Percentiles rank a stretch among this genome's conserved stretches.
These are phyloP conservation scores for Geum urbanum DNA, from an alignment of 306 rosid genomes.

Conservation along the genomic window DNA sequence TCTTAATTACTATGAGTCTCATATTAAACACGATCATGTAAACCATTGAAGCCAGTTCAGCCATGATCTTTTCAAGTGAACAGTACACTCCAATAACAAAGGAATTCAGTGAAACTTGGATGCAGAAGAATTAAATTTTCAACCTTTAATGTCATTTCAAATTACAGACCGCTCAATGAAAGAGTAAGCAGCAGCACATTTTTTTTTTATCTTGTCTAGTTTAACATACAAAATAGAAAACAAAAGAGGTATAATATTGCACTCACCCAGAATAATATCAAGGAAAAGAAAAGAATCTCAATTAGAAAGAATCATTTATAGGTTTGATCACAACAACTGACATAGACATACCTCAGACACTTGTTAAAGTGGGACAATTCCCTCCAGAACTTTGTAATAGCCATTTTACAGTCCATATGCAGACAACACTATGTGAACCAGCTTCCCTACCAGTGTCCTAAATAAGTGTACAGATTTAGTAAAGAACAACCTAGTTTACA, in stretches of 20 bases:
- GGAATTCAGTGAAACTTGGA: not conserved
- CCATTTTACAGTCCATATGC: conserved; percentile 47
- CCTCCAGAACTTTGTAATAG: conserved; percentile 49
- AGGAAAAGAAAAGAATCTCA: conserved; percentile 25
- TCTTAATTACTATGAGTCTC: not conserved
- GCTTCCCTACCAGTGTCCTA: conserved; percentile 56
- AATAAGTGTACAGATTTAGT: conserved; percentile 60
- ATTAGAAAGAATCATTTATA: conserved; percentile 51
- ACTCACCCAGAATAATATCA: conserved; percentile 17
- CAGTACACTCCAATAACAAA: not conserved
- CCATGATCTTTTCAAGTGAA: not conserved
- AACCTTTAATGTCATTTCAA: not conserved
- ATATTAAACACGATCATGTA: not conserved
- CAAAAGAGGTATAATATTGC: not conserved
- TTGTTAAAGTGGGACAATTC: conserved; percentile 46
- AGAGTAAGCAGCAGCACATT: not conserved
- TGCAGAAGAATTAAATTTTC: not conserved
- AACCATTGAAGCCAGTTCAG: not conserved
- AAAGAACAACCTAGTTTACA: conserved; percentile 58
- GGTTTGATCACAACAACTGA: conserved; percentile 40
- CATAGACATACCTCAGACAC: conserved; percentile 66
- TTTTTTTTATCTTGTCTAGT: not conserved
- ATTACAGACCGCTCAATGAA: not conserved
- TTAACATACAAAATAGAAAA: not conserved
- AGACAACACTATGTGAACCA: conserved; percentile 50